A percentile compares a stretch with the other conserved stretches of the same genome.
phyloP scores from a whole-genome alignment of 495 filamentous ascomycete genomes.

The Podospora didyma region DNA sequence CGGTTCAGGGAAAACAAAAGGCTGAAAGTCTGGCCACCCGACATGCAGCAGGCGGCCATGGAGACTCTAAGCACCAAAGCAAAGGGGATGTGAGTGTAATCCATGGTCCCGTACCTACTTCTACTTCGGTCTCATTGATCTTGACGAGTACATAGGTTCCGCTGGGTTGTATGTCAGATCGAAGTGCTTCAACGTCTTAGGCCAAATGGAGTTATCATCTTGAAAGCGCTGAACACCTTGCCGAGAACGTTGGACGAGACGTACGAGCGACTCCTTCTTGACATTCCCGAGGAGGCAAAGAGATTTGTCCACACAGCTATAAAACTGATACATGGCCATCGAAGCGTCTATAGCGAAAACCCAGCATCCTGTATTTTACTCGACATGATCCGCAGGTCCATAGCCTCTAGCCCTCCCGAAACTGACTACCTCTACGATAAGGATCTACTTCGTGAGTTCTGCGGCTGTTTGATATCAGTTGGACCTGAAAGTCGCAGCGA shows the following conservation, averaged over 20 bases:
- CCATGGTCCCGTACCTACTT: too few relatives aligned
- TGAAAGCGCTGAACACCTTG: not conserved
- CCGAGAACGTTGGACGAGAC: not conserved
- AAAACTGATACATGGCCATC: too few relatives aligned
- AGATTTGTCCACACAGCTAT: too few relatives aligned
- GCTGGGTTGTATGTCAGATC: not conserved
- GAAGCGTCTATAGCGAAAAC: too few relatives aligned
- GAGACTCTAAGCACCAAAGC: not conserved
- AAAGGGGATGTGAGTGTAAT: not conserved
- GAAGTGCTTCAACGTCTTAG: not conserved
- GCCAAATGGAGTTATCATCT: not conserved
- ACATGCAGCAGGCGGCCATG: not conserved
- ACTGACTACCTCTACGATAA: too few relatives aligned
- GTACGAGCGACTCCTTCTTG: not conserved
- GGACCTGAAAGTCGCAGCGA: too few relatives aligned
- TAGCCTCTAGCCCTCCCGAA: too few relatives aligned
- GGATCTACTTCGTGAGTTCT: too few relatives aligned
- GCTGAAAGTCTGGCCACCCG: not conserved
- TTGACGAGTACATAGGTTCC: not conserved
- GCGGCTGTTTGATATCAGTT: too few relatives aligned
- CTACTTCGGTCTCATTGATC: not conserved
- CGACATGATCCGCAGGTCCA: too few relatives aligned
- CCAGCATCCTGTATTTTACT: too few relatives aligned
- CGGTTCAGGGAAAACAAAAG: not conserved
- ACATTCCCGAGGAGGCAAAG: not conserved